A percentile compares a stretch with the other conserved stretches of the same genome.
phyloP scores from a whole-genome alignment of 176 grass and related monocot species.

The Cenchrus americanus region DNA sequence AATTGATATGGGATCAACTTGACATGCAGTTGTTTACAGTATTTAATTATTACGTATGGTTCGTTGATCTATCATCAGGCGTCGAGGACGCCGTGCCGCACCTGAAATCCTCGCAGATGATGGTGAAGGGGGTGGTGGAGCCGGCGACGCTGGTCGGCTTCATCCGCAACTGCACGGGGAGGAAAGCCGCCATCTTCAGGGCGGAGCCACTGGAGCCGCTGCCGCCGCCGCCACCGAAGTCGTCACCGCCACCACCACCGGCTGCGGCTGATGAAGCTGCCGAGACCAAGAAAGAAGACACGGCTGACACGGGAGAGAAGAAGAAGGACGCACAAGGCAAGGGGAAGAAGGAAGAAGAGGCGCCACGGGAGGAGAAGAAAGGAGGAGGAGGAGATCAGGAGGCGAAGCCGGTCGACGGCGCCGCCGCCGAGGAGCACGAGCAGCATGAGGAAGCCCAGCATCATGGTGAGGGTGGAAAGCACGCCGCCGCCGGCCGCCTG shows the following conservation, averaged over 20 bases:
- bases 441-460: background rate
- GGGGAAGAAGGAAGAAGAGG: background rate
- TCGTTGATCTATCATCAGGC: conserved; percentile 47
- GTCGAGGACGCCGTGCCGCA: conserved; percentile 48
- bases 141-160: conserved; percentile 46
- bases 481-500: background rate
- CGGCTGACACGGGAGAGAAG: background rate
- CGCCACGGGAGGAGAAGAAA: background rate
- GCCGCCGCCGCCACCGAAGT: background rate
- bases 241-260: background rate
- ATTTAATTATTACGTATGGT: background rate
- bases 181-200: conserved; percentile 38
- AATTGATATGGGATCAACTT: background rate
- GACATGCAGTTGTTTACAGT: background rate
- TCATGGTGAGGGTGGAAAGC: background rate
- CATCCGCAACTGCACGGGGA: conserved; percentile 53
- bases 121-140: conserved; percentile 52
- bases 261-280: background rate
- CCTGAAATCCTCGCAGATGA: conserved; percentile 49
- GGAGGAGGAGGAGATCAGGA: background rate
- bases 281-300: background rate
- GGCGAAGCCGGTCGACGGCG: background rate
- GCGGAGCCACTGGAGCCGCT: conserved; percentile 24
- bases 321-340: background rate
- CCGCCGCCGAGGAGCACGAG: background rate